Evolutionary conservation across 179 eudicot species (phyloP), one percentile per base, ranked within the genome.

Genomic region (Nepenthes alata): DNA sequence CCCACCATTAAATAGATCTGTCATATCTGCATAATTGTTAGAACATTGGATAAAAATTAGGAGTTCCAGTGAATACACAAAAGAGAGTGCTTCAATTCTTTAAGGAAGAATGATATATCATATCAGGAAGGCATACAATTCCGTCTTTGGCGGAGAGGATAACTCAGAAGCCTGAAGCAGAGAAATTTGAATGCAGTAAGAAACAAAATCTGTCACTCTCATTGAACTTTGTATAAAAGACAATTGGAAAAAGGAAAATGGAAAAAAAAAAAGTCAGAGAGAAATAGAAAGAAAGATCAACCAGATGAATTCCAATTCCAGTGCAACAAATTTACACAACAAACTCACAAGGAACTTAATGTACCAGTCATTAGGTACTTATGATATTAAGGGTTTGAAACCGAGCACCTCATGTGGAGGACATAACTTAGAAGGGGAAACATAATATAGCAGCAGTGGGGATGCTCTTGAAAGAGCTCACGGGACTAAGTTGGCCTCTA

Each of bases 61-160:
- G 16, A 1, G 4, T 44, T 25, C 14, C 14, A 16, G 53, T 54
- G 53, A 15, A 53, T 7, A 7, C 14, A 2, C 35, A 47, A 45
- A 34, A 34, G 54, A 9, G 54, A 37, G 37, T 25, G 13, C 49
- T 63, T 49, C 55, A 41, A 10, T 9, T 3, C 4, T 34, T 34
- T 10, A 51, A 11, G 64, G 6, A 63, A 36, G 39, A 66, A 47
- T 37, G 58, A 60, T 12, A 6, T 2, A 36, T 57, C 37, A 52
- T 25, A 48, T 13, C 36, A 73, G 0, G 44, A 12, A 25, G 58
- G 11, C 88, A 64, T 81, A 93, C 98, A 82, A 65, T 81, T 82
- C 64, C 96, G 80, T 66, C 99, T 81, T 75, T 75, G 70, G 67
- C 99, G 84, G n/a, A 94, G 89, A 68, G 99, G 91, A 59, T 57